Evolutionary conservation across 2,329 filamentous ascomycete species (phyloP), one percentile per base, ranked within the genome.

Genomic region (Neofusicoccum kwambonambiense): DNA sequence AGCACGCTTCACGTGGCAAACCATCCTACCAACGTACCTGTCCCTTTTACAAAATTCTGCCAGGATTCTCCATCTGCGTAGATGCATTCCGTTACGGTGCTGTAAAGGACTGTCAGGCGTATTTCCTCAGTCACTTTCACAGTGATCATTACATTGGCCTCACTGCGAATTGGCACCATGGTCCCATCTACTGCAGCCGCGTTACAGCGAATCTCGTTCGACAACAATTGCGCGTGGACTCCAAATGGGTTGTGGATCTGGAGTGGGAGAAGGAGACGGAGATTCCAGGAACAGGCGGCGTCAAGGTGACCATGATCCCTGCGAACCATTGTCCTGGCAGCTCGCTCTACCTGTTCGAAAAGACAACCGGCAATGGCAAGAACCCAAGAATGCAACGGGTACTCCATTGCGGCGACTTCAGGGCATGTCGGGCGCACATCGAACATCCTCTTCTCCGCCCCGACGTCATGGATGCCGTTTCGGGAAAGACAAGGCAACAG

Each of bases 31-130:
- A 94, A 72, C 87, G 95, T 56, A 97, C 92, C 0, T 99, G 95
- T 73, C 95, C 95, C 0, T 99, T 99, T 72, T 99, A 99, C 82
- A 99, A 99, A 77, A 97, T 98, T 68, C 89, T 99, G 79, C 93
- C 94, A 0, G 93, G 92, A 0, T 90, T 97, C 72, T 92, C 86
- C 68, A 96, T 98, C 62, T 96, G 92, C 65, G 95, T 99, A 0
- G 95, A 99, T 77, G 95, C 95, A 0, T 97, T 99, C 73, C 88
- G 94, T 19, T 99, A 98, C 73, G 95, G 95, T 2, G 92, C 93
- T 3, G 92, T 99, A 0, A 86, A 96, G 73, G 93, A 92, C 0
- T 97, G 93, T 75, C 90, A 91, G 62, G 95, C 94, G 1, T 99
- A 99, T 75, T 99, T 99, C 70, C 84, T 99, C 11, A 97, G 93